phyloP scores from a whole-genome alignment of 2,329 filamentous ascomycete species.

The Diaporthe humulicola region DNA sequence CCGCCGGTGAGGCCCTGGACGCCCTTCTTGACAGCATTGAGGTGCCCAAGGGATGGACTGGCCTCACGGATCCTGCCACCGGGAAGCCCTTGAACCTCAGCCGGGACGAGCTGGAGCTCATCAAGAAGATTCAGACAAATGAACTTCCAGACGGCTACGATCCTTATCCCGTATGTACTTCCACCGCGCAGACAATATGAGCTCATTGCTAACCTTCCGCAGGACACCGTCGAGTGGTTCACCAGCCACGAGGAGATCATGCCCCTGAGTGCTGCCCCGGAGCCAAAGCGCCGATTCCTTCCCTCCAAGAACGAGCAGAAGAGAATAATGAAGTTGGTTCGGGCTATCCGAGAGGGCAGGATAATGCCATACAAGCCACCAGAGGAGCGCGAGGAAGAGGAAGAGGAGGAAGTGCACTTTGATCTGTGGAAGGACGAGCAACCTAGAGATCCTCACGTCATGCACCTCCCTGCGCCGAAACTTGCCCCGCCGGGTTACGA shows the following conservation, averaged over 20 bases:
- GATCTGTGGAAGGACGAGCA: slow-evolving; percentile 97
- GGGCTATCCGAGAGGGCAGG: slow-evolving; percentile 92
- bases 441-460: slow-evolving; percentile 84
- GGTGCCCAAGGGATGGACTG: slow-evolving; percentile 96
- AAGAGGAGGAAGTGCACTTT: slow-evolving; percentile 80
- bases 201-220: slow-evolving; percentile 42
- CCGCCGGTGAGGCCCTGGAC: slow-evolving; percentile 93
- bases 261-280: slow-evolving; percentile 93
- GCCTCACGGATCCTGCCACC: slow-evolving; percentile 91
- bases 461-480: slow-evolving; percentile 97
- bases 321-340: slow-evolving; percentile 96
- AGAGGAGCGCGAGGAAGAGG: slow-evolving; percentile 75
- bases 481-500: slow-evolving; percentile 93
- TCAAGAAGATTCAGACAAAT: slow-evolving; percentile 90
- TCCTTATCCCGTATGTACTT: slow-evolving; percentile 80
- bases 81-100: slow-evolving; percentile 92
- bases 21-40: slow-evolving; percentile 96
- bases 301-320: slow-evolving; percentile 98
- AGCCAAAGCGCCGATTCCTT: slow-evolving; percentile 94
- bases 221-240: slow-evolving; percentile 94
- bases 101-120: slow-evolving; percentile 87
- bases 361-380: slow-evolving; percentile 91
- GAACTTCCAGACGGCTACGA: slow-evolving; percentile 92
- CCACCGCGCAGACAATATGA: too few relatives aligned
- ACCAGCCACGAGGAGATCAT: slow-evolving; percentile 91